Evolutionary conservation across 1,284 basidiomycete genomes (phyloP), one percentile per base, ranked within the genome.

Genomic region (Sanghuangporus weigelae): DNA sequence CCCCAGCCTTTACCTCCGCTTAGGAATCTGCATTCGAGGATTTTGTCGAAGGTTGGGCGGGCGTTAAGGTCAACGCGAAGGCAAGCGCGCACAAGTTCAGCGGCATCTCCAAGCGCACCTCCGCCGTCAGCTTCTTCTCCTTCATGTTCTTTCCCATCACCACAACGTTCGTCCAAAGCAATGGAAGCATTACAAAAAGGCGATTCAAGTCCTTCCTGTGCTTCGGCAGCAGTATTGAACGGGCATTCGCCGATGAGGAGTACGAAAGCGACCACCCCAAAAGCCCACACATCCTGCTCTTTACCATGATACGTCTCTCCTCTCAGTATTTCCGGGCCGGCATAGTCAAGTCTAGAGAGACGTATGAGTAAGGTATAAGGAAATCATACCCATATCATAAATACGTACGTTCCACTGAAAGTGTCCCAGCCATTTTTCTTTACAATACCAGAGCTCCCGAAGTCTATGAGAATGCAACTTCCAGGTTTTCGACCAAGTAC

Each of bases 281-380:
- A 91, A 0, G 96, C 96, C 96, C 96, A 99, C 0, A 99, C 89
- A 70, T 99, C 96, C 76, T 98, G 96, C 73, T 96, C 95, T 74
- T 96, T 96, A 49, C 96, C 96, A 62, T 90, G 83, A 73, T 99
- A 99, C 65, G 93, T 86, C 72, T 97, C 95, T 10, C 96, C 96
- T 21, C 93, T 88, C 57, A 99, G 77, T 64, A 99, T 98, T 76
- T 99, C 96, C 44, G 97, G 96, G 1, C 93, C 95, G 36, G 96
- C 97, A 71, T 98, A 99, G 75, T 96, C 93, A 69, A 96, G 78
- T n/a, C 94, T 96, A 64, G 16, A 68, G 51, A 67, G 62, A 57
- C 74, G 14, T 46, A 31, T 31, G 65, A 38, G 54, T 48, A 36
- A 64, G 69, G 59, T 55, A 12, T 55, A 42, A 57, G 63, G 60